Base-by-base conservation (phyloP, 805 yeast species). In the Groenewaldozyma salmanticensis region DNA sequence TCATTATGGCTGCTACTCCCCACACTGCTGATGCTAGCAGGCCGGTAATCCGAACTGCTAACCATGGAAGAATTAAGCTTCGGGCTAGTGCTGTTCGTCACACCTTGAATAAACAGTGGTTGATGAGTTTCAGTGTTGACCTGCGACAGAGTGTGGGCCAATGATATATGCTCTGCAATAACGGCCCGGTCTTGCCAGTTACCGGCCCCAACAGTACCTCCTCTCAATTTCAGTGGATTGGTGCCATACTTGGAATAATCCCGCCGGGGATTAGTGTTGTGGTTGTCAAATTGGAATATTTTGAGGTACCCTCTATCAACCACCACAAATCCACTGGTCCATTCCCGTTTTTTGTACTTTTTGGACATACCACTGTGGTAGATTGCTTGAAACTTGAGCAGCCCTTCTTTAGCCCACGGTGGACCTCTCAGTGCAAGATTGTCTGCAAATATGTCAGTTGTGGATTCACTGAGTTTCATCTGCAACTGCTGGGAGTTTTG, bases 391-490 rank as follows among this genome's bases (percentile, higher is more conserved):
- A 46, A 47, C 31, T 50, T 45, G 49, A 79, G 64, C 31, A 81
- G 55, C 0, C 92, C 88, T 59, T 81, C 88, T 53, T 81, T 78
- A 39, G 77, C 68, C 75, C 84, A 81, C 1, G 92, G 90, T 1
- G 87, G 75, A 1, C 88, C 90, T 38, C 70, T 69, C 34, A 76
- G 64, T 51, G 78, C 86, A 43, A 80, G 61, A 21, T 70, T 71
- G 20, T 42, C 43, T 16, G 37, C 4, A 16, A 4, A 3, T 21
- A 21, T 5, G 22, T 34, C 22, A 11, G 33, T 38, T 13, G 13
- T 13, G 7, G 29, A 13, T 24, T 24, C 29, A 24, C 7, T 24
- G 11, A 7, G 11, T 9, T 13, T 13, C 13, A 24, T 24, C 7
- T 13, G 7, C 29, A 24, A 9, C 7, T 24, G 29, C 29, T 24